Evolutionary conservation across 2,329 filamentous ascomycete species (phyloP), one percentile per base, ranked within the genome.

Genomic region (Macrophomina pseudophaseolina): DNA sequence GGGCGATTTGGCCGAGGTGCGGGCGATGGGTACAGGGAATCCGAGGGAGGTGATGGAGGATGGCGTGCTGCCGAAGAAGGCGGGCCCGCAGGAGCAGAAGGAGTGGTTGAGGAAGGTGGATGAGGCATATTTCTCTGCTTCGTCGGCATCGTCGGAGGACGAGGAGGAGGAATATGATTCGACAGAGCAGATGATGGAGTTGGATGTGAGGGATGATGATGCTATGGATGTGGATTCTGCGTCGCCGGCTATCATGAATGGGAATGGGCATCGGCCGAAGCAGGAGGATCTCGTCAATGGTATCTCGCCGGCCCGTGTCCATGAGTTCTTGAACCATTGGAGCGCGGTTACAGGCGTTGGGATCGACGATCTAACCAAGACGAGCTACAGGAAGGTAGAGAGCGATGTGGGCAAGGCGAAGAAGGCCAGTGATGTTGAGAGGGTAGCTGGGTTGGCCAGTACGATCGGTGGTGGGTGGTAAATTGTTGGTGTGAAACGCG

Each of bases 401-500:
- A 97, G 94, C 80, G 93, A 98, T 76, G 93, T 99, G 51, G 95
- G 95, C 60, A 97, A 95, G 81, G 58, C 33, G 16, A 85, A 87
- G 70, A 83, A 84, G 70, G 86, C 76, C 74, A 84, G 84, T 68
- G 91, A 93, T 75, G 90, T 91, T 51, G 91, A 96, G 74, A 87
- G 90, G 68, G 94, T 97, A 48, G 91, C 93, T 67, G 93, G 95
- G 74, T 84, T 99, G 74, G 94, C 94, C 54, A 90, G 93, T 66
- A 95, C 93, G 79, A 91, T 94, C 72, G 95, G 94, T 64, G 95
- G 95, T 64, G 95, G 95, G 30, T 99, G 95, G 95, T 98, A 65
- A 65, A 59, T 5, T 14, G 12, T 44, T 44, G 38, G 38, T 40
- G 7, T 40, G 8, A 23, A 3, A 9, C 3, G 38, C 14, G 38